These are phyloP conservation scores for Silybum marianum DNA, from an alignment of 129 eudicot genomes.

Conservation along the genomic window DNA sequence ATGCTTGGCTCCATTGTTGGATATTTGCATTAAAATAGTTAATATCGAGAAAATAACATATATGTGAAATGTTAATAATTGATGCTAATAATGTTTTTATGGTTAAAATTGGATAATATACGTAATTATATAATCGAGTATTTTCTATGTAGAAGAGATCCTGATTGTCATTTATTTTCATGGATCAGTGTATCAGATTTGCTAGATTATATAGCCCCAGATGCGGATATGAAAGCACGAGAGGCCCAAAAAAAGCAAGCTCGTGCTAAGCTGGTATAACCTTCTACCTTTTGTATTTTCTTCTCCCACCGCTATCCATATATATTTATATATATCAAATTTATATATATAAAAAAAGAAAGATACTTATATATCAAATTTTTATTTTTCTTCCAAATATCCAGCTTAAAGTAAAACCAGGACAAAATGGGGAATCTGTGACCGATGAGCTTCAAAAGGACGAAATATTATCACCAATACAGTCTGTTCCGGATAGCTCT, in stretches of 20 bases:
- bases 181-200: slow-evolving; percentile 87
- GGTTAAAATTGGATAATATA: not conserved
- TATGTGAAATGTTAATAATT: not conserved
- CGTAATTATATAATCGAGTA: not conserved
- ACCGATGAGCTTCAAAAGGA: slow-evolving; percentile 51
- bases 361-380: not conserved
- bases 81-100: not conserved
- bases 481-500: slow-evolving; percentile 37
- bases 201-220: slow-evolving; percentile 90
- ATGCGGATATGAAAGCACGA: slow-evolving; percentile 84
- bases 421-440: slow-evolving; percentile 48
- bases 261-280: slow-evolving; percentile 73
- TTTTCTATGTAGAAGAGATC: not conserved
- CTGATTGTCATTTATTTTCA: not conserved
- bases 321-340: too few relatives aligned
- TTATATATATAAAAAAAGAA: too few relatives aligned
- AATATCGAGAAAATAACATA: not conserved
- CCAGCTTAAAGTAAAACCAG: slow-evolving; percentile 69
- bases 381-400: slow-evolving; percentile 4
- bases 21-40: not conserved
- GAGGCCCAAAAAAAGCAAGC: slow-evolving; percentile 98
- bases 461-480: slow-evolving; percentile 42
- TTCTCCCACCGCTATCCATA: not conserved
- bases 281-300: slow-evolving; percentile 3
- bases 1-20: not conserved